Evolutionary conservation across 164 flowering plant genomes (phyloP), one percentile per base, ranked within the genome.

Genomic region (Aristolochia fimbriata): DNA sequence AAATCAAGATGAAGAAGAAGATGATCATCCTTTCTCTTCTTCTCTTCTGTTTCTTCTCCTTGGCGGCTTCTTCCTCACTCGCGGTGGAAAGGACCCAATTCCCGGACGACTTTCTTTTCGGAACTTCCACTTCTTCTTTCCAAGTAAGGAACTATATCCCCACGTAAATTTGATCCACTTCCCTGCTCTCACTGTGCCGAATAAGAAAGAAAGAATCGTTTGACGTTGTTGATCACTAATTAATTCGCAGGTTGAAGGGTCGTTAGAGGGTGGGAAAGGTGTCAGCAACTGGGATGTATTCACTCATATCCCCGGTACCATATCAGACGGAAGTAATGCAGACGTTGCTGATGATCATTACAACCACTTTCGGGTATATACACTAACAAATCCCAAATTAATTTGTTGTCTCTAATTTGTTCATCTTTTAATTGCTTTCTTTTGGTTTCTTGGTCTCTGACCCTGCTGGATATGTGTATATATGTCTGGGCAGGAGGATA

Each of bases 211-310:
- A n/a, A n/a, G n/a, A n/a, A n/a, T n/a, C n/a, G 30, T 27, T 27
- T 27, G 30, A 27, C 15, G 56, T 5, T 15, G 20, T 30, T 25
- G n/a, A 30, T 6, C n/a, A 1, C 13, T 55, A 4, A 6, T 31
- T 1, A 25, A 14, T 16, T 30, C 50, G n/a, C 53, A 74, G 77
- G 55, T 70, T 43, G 77, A 70, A 70, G 77, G 77, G 22, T 71
- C 72, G 27, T 52, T 60, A 13, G 62, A 60, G 47, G 72, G 59
- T 48, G 52, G 62, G 37, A 70, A 65, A 58, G 41, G 77, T 43
- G 62, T 65, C 3, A 74, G 74, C 70, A 74, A 74, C 54, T 74
- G 77, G 77, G 77, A 74, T 51, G 72, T 64, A 9, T 74, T 67
- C 46, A 24, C 62, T 16, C 67, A 59, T 20, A 47, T 59, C 4